These are phyloP conservation scores for Geotrichum candidum DNA, from an alignment of 1,139 yeast genomes.

Conservation along the genomic window DNA sequence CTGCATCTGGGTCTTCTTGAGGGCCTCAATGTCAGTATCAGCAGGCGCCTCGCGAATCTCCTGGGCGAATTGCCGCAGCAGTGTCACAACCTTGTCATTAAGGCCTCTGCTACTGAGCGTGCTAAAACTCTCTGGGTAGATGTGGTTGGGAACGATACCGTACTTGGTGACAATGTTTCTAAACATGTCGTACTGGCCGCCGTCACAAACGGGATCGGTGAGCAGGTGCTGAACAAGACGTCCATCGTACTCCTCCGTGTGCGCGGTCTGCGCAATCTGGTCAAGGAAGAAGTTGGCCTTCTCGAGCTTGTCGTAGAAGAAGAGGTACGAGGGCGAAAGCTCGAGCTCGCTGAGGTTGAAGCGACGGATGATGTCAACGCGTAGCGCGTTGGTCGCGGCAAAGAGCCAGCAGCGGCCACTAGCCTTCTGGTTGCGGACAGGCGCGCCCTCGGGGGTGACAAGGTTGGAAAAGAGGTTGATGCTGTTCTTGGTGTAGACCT, in stretches of 20 bases:
- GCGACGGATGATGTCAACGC: conserved; percentile 56
- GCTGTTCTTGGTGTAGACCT: conserved; percentile 37
- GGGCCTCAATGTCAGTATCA: conserved; percentile 31
- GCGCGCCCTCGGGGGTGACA: conserved; percentile 60
- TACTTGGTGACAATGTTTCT: conserved; percentile 67
- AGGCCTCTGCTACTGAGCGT: conserved; percentile 52
- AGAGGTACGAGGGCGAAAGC: conserved; percentile 64
- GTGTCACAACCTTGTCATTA: conserved; percentile 57
- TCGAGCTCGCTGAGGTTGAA: conserved; percentile 65
- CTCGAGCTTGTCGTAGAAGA: conserved; percentile 69
- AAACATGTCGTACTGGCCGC: conserved; percentile 86
- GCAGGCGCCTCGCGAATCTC: conserved; percentile 47
- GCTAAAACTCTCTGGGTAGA: conserved; percentile 67
- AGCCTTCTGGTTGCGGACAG: conserved; percentile 64
- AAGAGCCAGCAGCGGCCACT: conserved; percentile 87
- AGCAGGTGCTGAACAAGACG: conserved; percentile 60
- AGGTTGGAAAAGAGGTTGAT: conserved; percentile 51
- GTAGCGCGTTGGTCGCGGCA: conserved; percentile 68
- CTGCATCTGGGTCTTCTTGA: conserved; percentile 49
- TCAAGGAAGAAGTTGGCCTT: conserved; percentile 73
- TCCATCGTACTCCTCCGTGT: conserved; percentile 53
- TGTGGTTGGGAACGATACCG: conserved; percentile 67
- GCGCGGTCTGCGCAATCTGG: conserved; percentile 56
- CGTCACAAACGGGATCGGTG: conserved; percentile 63
- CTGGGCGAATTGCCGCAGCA: conserved; percentile 71